A percentile compares a stretch with the other conserved stretches of the same genome.
These are phyloP conservation scores for Gossypium davidsonii DNA, from an alignment of 441 rosid genomes.

Conservation along the genomic window DNA sequence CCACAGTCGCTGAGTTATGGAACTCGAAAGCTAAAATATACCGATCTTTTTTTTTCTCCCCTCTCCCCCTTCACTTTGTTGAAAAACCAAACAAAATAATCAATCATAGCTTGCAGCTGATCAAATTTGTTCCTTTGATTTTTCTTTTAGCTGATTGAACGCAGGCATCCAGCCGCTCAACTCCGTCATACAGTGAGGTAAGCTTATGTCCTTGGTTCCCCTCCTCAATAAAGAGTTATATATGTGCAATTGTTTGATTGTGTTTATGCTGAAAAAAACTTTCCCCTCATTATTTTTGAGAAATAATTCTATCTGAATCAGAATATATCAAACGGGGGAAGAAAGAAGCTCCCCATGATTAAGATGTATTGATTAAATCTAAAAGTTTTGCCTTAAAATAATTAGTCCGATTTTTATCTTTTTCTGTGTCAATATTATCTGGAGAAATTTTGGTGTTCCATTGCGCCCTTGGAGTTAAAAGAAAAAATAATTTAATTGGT, in stretches of 20 bases:
- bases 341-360: neutral
- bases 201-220: neutral
- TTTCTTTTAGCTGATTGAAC: neutral
- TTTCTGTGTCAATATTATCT: neutral
- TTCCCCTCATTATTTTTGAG: neutral
- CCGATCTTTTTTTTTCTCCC: neutral
- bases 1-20: neutral
- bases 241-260: neutral
- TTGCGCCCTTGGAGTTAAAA: neutral
- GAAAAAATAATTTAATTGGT: neutral
- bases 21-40: neutral
- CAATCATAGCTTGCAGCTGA: neutral
- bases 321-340: neutral
- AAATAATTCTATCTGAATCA: neutral
- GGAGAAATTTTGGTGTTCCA: neutral
- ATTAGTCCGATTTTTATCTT: neutral
- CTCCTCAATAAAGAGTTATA: neutral
- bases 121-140: neutral
- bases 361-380: neutral
- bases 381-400: neutral
- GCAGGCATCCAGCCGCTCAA: neutral
- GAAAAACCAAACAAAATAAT: slow-evolving; percentile 1
- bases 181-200: neutral
- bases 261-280: neutral
- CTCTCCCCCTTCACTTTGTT: neutral